These are phyloP conservation scores for Nematocida homosporus DNA, from an alignment of 371 early-diverging fungal genomes.

Conservation along the genomic window DNA sequence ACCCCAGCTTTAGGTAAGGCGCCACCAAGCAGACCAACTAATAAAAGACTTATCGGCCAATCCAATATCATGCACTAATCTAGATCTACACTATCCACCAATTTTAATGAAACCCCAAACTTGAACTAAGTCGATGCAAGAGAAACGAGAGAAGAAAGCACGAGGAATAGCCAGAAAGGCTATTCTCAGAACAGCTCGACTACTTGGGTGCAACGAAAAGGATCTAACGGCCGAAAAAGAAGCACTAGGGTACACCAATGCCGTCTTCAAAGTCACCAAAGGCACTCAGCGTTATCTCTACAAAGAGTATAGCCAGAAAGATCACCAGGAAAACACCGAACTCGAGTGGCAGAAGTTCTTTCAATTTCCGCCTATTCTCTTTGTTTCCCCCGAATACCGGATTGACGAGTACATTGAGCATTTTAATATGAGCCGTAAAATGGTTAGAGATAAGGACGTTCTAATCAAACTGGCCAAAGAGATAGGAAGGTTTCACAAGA, in stretches of 20 bases:
- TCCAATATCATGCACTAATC: too few species aligned
- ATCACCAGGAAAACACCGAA: neutral
- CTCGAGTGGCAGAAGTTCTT: conserved; percentile 39
- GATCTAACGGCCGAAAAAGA: conserved; percentile 35
- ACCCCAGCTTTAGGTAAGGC: neutral
- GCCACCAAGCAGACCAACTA: too few species aligned
- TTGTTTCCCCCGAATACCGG: neutral
- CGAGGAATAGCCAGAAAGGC: conserved; percentile 12
- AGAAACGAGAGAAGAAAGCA: neutral
- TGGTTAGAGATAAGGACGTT: neutral
- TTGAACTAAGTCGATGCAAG: neutral
- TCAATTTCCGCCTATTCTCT: conserved; percentile 13
- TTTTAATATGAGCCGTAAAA: neutral
- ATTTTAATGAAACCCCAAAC: neutral
- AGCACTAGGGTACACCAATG: conserved; percentile 28
- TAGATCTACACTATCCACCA: too few species aligned
- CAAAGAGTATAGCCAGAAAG: conserved; percentile 30
- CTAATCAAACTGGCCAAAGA: neutral
- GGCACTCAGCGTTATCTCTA: conserved; percentile 20
- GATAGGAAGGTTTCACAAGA: neutral
- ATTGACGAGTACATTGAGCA: conserved; percentile 49
- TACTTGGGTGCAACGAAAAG: neutral
- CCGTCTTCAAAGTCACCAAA: conserved; percentile 3
- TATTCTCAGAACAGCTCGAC: neutral
- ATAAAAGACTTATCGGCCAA: too few species aligned